A percentile compares a stretch with the other conserved stretches of the same genome.
Evolutionary conservation across 192 early-diverging fungal species (phyloP).

Genomic region (Linnemannia zychae): DNA sequence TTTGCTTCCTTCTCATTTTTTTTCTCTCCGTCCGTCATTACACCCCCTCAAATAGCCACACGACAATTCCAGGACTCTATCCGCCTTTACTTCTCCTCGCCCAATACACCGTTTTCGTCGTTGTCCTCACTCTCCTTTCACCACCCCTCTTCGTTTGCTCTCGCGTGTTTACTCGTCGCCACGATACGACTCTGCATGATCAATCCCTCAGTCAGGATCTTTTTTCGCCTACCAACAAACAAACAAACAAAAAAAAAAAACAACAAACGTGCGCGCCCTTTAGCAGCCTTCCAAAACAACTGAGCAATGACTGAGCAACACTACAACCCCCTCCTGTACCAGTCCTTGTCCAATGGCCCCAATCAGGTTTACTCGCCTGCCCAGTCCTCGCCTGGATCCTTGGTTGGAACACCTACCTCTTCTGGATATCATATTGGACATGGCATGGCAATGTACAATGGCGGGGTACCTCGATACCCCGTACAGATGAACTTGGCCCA

Average conservation of each 20-base stretch:
- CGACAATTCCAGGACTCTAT: not conserved
- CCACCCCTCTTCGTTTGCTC: not conserved
- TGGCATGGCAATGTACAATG: slow-evolving; percentile 56
- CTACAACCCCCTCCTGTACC: slow-evolving; percentile 53
- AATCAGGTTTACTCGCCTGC: slow-evolving; percentile 46
- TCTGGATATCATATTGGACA: slow-evolving; percentile 47
- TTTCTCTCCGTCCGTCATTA: not conserved
- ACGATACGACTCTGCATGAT: not conserved
- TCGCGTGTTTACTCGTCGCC: not conserved
- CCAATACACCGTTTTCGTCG: not conserved
- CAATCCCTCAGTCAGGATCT: not conserved
- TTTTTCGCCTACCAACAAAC: slow-evolving; percentile 16
- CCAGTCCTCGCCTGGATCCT: slow-evolving; percentile 39
- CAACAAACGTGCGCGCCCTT: slow-evolving; percentile 32
- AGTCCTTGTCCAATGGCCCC: slow-evolving; percentile 44
- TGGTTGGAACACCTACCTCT: slow-evolving; percentile 35
- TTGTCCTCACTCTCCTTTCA: not conserved
- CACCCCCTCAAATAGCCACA: slow-evolving; percentile 6
- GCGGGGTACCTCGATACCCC: slow-evolving; percentile 59
- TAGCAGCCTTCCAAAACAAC: not conserved
- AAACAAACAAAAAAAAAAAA: slow-evolving; percentile 32
- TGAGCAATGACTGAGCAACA: slow-evolving; percentile 50
- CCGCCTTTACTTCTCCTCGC: not conserved
- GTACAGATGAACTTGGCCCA: slow-evolving; percentile 65
- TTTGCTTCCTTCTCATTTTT: not conserved